phyloP scores from a whole-genome alignment of 78 protist genomes.

The Dictyostelium intermedium region DNA sequence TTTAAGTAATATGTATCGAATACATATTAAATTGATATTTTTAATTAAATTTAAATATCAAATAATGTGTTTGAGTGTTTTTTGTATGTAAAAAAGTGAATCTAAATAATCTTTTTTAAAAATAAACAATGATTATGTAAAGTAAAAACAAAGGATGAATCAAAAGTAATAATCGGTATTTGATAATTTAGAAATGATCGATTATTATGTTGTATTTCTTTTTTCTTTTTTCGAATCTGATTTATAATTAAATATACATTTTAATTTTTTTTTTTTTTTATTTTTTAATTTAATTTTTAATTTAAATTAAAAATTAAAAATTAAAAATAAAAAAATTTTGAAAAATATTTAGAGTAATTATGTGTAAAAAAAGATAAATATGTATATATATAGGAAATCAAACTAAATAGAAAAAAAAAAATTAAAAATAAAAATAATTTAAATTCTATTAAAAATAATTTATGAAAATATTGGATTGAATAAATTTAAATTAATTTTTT shows the following conservation, averaged over 20 bases:
- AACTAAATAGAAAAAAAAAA: too few species aligned
- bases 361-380: too few species aligned
- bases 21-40: not conserved
- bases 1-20: not conserved
- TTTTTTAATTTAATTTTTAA: not conserved
- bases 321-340: not conserved
- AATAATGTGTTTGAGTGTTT: not conserved
- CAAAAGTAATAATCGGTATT: not conserved
- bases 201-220: not conserved
- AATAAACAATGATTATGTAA: not conserved
- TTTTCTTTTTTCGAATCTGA: not conserved
- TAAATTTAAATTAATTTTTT: too few species aligned
- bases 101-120: not conserved
- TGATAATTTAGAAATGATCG: not conserved
- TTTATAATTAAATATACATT: not conserved
- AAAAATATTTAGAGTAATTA: too few species aligned
- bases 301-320: too few species aligned
- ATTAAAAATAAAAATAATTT: too few species aligned
- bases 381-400: too few species aligned
- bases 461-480: too few species aligned
- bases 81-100: not conserved
- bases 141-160: not conserved
- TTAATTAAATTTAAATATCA: not conserved
- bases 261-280: not conserved
- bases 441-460: too few species aligned